Percentiles rank a stretch among this genome's conserved stretches.
Evolutionary conservation across 2,329 filamentous ascomycete genomes (phyloP).

Genomic region (Dothistroma septosporum): DNA sequence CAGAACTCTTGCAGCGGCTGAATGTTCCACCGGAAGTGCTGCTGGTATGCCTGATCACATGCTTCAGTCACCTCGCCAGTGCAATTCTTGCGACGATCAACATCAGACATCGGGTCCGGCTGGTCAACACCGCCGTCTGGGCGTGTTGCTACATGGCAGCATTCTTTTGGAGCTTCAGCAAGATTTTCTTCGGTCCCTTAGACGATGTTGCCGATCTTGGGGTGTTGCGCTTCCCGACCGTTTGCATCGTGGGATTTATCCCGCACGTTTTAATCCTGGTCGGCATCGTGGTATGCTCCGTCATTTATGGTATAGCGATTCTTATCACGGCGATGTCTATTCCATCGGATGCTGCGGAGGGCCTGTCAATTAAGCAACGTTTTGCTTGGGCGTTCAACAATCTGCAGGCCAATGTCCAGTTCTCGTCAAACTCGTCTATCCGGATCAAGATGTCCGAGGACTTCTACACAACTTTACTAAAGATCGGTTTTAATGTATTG

Average conservation of each 20-base stretch:
- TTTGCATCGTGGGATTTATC: conserved; percentile 91
- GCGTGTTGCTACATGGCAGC: conserved; percentile 83
- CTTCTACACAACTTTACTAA: conserved; percentile 86
- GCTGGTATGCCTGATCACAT: conserved; percentile 79
- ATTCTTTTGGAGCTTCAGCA: conserved; percentile 70
- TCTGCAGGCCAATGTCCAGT: conserved; percentile 84
- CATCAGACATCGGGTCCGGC: conserved; percentile 71
- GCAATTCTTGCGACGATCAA: conserved; percentile 77
- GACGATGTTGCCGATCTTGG: conserved; percentile 60
- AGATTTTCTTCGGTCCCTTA: conserved; percentile 43
- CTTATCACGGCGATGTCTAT: conserved; percentile 68
- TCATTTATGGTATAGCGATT: conserved; percentile 75
- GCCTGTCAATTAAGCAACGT: conserved; percentile 54
- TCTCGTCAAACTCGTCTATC: conserved; percentile 62
- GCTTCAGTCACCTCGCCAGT: conserved; percentile 81
- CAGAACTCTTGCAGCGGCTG: conserved; percentile 65
- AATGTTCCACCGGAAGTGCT: conserved; percentile 89
- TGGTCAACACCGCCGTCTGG: conserved; percentile 85
- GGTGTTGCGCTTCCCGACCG: conserved; percentile 81
- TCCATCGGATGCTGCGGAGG: conserved; percentile 48
- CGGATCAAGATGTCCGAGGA: conserved; percentile 84
- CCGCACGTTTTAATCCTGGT: conserved; percentile 83
- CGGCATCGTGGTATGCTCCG: conserved; percentile 70
- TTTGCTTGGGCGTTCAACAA: conserved; percentile 73
- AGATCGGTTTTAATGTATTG: conserved; percentile 80